These are phyloP conservation scores for Cicer bijugum DNA, from an alignment of 306 rosid genomes.

Conservation along the genomic window DNA sequence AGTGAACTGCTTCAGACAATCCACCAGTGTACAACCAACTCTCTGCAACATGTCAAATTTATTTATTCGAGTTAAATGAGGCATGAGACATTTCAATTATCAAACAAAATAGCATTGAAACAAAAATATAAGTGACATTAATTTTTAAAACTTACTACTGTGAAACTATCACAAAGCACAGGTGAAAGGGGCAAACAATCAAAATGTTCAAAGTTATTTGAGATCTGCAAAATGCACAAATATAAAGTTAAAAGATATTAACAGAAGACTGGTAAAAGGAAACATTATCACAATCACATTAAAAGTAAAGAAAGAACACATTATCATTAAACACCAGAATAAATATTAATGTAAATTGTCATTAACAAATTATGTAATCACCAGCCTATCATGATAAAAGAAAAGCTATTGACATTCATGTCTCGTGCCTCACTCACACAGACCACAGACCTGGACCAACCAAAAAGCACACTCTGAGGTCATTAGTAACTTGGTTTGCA, in stretches of 20 bases:
- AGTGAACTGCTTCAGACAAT: slow-evolving; percentile 79
- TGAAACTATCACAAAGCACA: slow-evolving; percentile 45
- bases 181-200: slow-evolving; percentile 88
- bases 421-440: slow-evolving; percentile 17
- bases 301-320: slow-evolving; percentile 25
- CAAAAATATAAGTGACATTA: slow-evolving; percentile 38
- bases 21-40: slow-evolving; percentile 66
- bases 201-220: slow-evolving; percentile 81
- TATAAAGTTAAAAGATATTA: slow-evolving; percentile 22
- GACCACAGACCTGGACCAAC: slow-evolving; percentile 11
- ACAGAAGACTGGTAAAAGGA: slow-evolving; percentile 9
- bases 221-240: slow-evolving; percentile 69
- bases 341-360: neutral
- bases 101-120: slow-evolving; percentile 42
- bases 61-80: slow-evolving; percentile 16
- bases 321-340: slow-evolving; percentile 3
- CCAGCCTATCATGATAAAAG: slow-evolving; percentile 29
- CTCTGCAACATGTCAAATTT: slow-evolving; percentile 51
- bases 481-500: slow-evolving; percentile 24
- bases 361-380: slow-evolving; percentile 21
- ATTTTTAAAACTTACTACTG: slow-evolving; percentile 62
- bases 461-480: slow-evolving; percentile 32
- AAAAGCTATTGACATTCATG: neutral
- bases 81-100: neutral
- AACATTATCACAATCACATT: slow-evolving; percentile 8